Base-by-base conservation (phyloP, 495 filamentous ascomycete genomes). In the Aspergillus mulundensis region DNA sequence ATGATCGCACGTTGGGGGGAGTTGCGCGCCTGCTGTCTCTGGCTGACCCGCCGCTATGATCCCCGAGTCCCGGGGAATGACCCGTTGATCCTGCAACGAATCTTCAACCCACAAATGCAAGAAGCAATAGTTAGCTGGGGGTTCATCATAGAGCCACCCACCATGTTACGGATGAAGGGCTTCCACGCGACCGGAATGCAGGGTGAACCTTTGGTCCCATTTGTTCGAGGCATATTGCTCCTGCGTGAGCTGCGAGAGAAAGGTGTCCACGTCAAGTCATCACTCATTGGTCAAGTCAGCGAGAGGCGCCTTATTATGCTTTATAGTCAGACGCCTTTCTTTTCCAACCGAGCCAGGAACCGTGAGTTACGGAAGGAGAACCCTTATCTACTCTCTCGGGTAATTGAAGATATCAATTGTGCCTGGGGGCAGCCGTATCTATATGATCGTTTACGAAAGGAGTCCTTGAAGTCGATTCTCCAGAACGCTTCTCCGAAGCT, bases 101-200 rank as follows among this genome's bases (percentile, higher is more conserved):
- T 85, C 30, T 84, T 84, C 60, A 67, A 48, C 16, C 62, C 54
- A 0, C 57, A 67, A 6, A 72, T 82, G 60, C 80, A 81, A 61
- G 70, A 70, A 28, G 80, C 79, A 12, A 72, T 85, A 38, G 74
- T 86, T 25, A 64, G 72, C n/a, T 85, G 83, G 83, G 81, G 83
- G 3, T 86, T 86, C 64, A 75, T 67, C 48, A 66, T 72, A 39
- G 64, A 59, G 0, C 60, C 74, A 18, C 66, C 68, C 8, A 19
- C 47, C 24, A 59, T 57, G 34, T n/a, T 51, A 3, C 19, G 39
- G 20, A 49, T 41, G 3, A 28, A 49, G 25, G 48, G 39, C 3
- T 50, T 60, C 25, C 50, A 54, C 18, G 32, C 52, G 8, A 44
- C 62, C 30, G 61, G 55, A 7, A 21, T 30, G 2, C 39, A 51